These are phyloP conservation scores for Penicillium glabrum DNA, from an alignment of 2,329 filamentous ascomycete species.

Conservation along the genomic window DNA sequence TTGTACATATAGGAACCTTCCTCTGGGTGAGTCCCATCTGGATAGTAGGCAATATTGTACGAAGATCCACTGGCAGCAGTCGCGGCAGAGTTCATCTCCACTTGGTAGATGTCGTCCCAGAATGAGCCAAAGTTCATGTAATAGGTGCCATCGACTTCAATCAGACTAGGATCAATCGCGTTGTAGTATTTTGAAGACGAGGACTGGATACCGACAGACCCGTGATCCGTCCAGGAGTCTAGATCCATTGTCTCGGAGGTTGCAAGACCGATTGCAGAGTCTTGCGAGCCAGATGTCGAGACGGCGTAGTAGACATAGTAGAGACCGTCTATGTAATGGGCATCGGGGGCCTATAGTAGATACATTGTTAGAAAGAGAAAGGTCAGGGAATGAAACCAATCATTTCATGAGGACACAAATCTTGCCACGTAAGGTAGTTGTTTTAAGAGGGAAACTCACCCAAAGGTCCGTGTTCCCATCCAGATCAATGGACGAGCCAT, in stretches of 20 bases:
- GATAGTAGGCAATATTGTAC: constrained; percentile 56
- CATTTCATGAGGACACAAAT: neutral
- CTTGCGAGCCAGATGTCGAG: constrained; percentile 61
- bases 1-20: constrained; percentile 61
- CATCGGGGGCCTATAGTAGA: constrained; percentile 60
- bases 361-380: neutral
- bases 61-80: constrained; percentile 33
- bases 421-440: no score
- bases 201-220: constrained; percentile 37
- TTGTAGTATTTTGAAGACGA: constrained; percentile 51
- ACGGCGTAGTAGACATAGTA: constrained; percentile 70
- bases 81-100: constrained; percentile 46
- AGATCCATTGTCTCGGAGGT: constrained; percentile 46
- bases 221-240: constrained; percentile 35
- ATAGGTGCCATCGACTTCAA: constrained; percentile 44
- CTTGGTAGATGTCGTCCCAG: constrained; percentile 65
- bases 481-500: constrained; percentile 48
- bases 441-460: constrained; percentile 31
- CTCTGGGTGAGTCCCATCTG: constrained; percentile 51
- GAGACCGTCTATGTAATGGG: constrained; percentile 54
- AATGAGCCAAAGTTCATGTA: constrained; percentile 67
- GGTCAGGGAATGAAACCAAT: neutral
- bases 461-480: constrained; percentile 51
- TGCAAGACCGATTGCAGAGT: constrained; percentile 62
- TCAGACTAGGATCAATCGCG: constrained; percentile 60